phyloP scores from a whole-genome alignment of 345 rosid species.

The Noccaea bulbosa region DNA sequence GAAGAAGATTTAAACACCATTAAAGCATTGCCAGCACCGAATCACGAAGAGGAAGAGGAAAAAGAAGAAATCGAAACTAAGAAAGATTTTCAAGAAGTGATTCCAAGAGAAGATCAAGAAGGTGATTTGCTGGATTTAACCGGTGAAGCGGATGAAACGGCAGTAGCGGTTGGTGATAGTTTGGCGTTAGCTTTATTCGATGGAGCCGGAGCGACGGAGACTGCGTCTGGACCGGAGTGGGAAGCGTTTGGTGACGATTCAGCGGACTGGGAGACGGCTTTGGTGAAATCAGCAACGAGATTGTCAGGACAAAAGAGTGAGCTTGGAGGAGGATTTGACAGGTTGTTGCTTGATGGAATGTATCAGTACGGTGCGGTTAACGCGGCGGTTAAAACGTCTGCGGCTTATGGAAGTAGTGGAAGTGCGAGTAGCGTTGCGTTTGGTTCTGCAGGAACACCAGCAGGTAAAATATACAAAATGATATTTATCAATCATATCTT shows the following conservation, averaged over 20 bases:
- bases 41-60: constrained; percentile 32
- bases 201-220: constrained; percentile 34
- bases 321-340: constrained; percentile 49
- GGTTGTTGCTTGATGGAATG: constrained; percentile 47
- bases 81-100: constrained; percentile 25
- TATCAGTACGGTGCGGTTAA: constrained; percentile 42
- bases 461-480: constrained; percentile 17
- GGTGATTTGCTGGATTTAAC: constrained; percentile 62
- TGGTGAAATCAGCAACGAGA: constrained; percentile 65
- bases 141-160: constrained; percentile 41
- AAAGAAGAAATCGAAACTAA: constrained; percentile 25
- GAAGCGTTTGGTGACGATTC: constrained; percentile 60
- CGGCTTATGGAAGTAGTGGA: constrained; percentile 47
- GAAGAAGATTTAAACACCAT: constrained; percentile 52
- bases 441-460: constrained; percentile 57
- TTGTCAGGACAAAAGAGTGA: constrained; percentile 45
- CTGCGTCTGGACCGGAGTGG: constrained; percentile 50
- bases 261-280: constrained; percentile 69
- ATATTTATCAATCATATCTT: too few species aligned
- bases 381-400: constrained; percentile 18
- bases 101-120: constrained; percentile 44
- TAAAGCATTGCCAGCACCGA: constrained; percentile 63
- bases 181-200: constrained; percentile 70
- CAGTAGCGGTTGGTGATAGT: constrained; percentile 41
- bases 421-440: constrained; percentile 71